Base-by-base conservation (phyloP, 192 early-diverging fungal genomes). In the Entrophospora sp. region DNA sequence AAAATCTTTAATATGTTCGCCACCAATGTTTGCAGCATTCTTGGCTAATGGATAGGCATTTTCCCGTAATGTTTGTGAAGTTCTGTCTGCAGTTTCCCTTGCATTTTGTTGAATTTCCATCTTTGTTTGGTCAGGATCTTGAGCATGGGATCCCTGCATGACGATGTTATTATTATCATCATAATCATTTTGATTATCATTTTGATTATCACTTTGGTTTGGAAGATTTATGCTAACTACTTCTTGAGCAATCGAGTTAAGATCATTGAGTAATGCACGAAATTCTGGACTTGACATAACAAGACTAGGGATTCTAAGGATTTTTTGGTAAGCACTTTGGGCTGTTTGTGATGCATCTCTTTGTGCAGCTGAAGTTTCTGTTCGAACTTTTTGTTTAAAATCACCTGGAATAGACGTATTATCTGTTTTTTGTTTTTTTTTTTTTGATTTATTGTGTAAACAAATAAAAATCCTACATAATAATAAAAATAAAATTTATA, bases 211-310 rank as follows among this genome's bases (percentile, higher is more conserved):
- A 52, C 61, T 51, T 67, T 61, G 20, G 67, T 68, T 66, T 37
- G 36, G n/a, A 38, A 35, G 7, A 32, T 18, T 37, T 22, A 35
- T 13, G 24, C 18, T 24, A 27, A 75, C 56, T 16, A 61, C 35
- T 4, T 76, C 77, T 37, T 72, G 73, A 42, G 77, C 27, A 13
- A 83, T 48, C 13, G 45, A 32, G 34, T 68, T 51, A 7, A 81
- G 52, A 35, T 83, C 81, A 58, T 28, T 70, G 9, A 81, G 43
- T 10, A 81, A 55, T 16, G 53, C 45, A 18, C 81, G 73, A 70
- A 83, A 83, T 58, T 81, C 75, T 4, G 61, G 24, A 10, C 77
- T 79, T 20, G 77, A 70, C 18, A 46, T n/a, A 53, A 34, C 4
- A 57, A 13, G 3, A 16, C 16, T 38, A n/a, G n/a, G n/a, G n/a